Base-by-base conservation (phyloP, 1,284 basidiomycete species). In the Puccinia hordei region DNA sequence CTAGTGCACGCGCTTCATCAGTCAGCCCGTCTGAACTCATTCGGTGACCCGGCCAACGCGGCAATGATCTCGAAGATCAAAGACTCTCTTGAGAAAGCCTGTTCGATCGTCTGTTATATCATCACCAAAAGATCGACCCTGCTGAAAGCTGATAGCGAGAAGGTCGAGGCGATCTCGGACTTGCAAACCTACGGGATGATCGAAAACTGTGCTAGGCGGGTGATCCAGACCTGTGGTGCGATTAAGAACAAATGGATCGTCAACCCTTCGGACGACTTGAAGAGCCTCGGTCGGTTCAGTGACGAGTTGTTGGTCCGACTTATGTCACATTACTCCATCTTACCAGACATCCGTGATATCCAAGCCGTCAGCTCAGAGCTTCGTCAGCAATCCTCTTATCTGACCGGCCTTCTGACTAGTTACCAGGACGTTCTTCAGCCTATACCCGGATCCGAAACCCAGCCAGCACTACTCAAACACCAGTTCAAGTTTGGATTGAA, bases 351-450 rank as follows among this genome's bases (percentile, higher is more conserved):
- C n/a, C 65, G 44, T 30, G 65, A 68, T 59, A 22, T 79, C 22
- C 65, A 79, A 30, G 30, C 76, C 30, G 53, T 53, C 30, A 69
- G 55, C 55, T 66, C 55, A n/a, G 76, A 79, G 27, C 51, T 79
- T 44, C 76, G 41, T 8, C 65, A 79, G 49, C 65, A 79, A 71
- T 46, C 51, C 27, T 79, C 76, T 17, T 79, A 66, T 33, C 66
- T 79, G n/a, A 69, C 76, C 22, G 76, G 76, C 44, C 66, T 79
- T 24, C 35, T 79, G 35, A 79, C 76, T 5, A 69, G 76, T 27
- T 71, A 79, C 24, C 76, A 79, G 59, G 72, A 24, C 55, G 30
- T 79, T 30, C 51, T 79, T 27, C 72, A 73, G 27, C 55, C 72
- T 12, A 71, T 53, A 6, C 63, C 63, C 5, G n/a, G 38, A 41